Evolutionary conservation across 345 rosid genomes (phyloP).

Genomic region (Salix brachista): DNA sequence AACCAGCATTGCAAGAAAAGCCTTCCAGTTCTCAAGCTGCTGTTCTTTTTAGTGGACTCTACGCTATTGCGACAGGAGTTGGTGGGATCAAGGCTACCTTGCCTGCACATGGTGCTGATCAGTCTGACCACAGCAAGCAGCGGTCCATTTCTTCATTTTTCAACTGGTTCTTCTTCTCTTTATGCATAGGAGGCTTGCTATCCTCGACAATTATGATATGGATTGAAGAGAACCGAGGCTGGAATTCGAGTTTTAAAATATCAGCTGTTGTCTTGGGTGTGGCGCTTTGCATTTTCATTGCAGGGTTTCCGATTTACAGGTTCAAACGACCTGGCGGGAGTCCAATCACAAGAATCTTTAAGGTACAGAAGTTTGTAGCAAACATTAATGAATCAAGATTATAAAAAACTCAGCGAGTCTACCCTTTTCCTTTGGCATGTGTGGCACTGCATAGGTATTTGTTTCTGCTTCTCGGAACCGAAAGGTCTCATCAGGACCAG

Average conservation of each 20-base stretch:
- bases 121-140: slow-evolving; percentile 36
- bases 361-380: slow-evolving; percentile 16
- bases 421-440: not conserved
- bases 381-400: too few species aligned
- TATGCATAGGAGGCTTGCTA: slow-evolving; percentile 45
- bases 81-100: slow-evolving; percentile 60
- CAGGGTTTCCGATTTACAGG: slow-evolving; percentile 44
- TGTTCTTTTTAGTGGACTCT: slow-evolving; percentile 44
- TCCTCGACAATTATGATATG: slow-evolving; percentile 55
- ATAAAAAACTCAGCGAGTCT: too few species aligned
- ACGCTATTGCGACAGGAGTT: slow-evolving; percentile 46
- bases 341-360: slow-evolving; percentile 33
- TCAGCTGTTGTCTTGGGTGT: slow-evolving; percentile 20
- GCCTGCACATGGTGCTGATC: slow-evolving; percentile 70
- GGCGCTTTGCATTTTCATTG: slow-evolving; percentile 36
- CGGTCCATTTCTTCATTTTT: slow-evolving; percentile 43
- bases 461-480: slow-evolving; percentile 41
- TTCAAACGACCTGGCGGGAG: slow-evolving; percentile 50
- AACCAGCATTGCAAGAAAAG: slow-evolving; percentile 27
- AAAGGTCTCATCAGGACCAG: slow-evolving; percentile 15
- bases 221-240: slow-evolving; percentile 59
- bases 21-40: slow-evolving; percentile 35
- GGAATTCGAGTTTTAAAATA: slow-evolving; percentile 42
- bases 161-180: slow-evolving; percentile 56
- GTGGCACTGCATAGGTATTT: slow-evolving; percentile 32